These are phyloP conservation scores for Penicillium sp. DNA, from an alignment of 2,329 filamentous ascomycete genomes.

Conservation along the genomic window DNA sequence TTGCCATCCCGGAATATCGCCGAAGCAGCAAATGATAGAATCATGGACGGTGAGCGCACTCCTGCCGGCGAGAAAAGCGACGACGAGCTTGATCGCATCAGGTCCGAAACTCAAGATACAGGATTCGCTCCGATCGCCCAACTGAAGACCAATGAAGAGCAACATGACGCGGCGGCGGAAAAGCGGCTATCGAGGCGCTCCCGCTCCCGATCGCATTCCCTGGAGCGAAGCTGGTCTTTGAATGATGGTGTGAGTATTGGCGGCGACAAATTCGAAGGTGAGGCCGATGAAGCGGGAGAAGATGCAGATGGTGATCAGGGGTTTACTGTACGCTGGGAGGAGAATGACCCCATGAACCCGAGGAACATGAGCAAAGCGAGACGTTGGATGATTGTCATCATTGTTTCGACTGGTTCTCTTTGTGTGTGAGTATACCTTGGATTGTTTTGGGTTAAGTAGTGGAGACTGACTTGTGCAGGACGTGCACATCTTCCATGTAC, in stretches of 20 bases:
- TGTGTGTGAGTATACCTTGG: conserved; percentile 69
- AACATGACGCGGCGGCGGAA: neutral
- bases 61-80: neutral
- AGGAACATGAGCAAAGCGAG: conserved; percentile 64
- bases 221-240: conserved; percentile 38
- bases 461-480: conserved; percentile 52
- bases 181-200: neutral
- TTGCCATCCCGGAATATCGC: conserved; percentile 9
- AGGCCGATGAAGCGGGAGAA: conserved; percentile 21
- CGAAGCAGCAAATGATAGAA: neutral
- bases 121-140: neutral
- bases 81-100: neutral
- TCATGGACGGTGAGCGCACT: neutral
- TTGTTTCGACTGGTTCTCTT: conserved; percentile 72
- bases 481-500: conserved; percentile 85
- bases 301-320: conserved; percentile 32
- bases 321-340: conserved; percentile 75
- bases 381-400: conserved; percentile 77
- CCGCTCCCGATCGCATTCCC: conserved; percentile 20
- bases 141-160: neutral
- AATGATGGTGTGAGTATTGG: conserved; percentile 36
- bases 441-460: neutral
- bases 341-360: conserved; percentile 72
- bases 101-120: neutral
- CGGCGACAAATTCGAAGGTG: conserved; percentile 19